Base-by-base conservation (phyloP, 306 rosid species). In the Myrica gale region DNA sequence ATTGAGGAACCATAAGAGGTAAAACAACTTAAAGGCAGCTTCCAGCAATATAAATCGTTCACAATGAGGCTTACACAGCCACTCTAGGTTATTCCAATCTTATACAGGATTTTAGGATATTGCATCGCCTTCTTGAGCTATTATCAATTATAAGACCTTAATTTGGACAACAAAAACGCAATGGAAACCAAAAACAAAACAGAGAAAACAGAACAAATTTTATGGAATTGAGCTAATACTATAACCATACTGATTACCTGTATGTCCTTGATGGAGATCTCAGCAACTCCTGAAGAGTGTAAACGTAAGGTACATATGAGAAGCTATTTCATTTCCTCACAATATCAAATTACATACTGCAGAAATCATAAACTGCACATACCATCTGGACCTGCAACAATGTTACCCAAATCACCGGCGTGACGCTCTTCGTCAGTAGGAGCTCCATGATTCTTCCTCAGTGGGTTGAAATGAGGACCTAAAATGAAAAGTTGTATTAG, bases 351-450 rank as follows among this genome's bases (percentile, higher is more conserved):
- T 5, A 57, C n/a, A 75, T 6, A 19, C 39, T n/a, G 56, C 10
- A 11, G 5, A 57, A 71, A 47, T 13, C 21, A 54, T n/a, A 8
- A 54, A 10, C 15, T 19, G 16, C 39, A 17, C 79, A 81, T 88
- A 87, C 93, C 97, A 86, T 89, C 87, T 48, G 72, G 88, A 75
- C 90, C 97, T 1, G 89, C 95, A 84, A 61, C 65, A 78, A 89
- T 58, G 84, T 91, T 91, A 57, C 95, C 95, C 91, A 91, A 88
- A 85, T 91, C 97, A 53, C 97, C 97, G 7, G 95, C 92, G 69
- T 91, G 97, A 62, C 92, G 90, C 76, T 88, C 84, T 76, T 82
- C 50, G 72, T 91, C 91, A 0, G 84, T 61, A 51, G 89, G 91
- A 77, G 90, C 89, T 80, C 95, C 93, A 72, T 91, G 95, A 55